Evolutionary conservation across 768 basidiomycete genomes (phyloP), one percentile per base, ranked within the genome.

Genomic region (Exidia glandulosa): DNA sequence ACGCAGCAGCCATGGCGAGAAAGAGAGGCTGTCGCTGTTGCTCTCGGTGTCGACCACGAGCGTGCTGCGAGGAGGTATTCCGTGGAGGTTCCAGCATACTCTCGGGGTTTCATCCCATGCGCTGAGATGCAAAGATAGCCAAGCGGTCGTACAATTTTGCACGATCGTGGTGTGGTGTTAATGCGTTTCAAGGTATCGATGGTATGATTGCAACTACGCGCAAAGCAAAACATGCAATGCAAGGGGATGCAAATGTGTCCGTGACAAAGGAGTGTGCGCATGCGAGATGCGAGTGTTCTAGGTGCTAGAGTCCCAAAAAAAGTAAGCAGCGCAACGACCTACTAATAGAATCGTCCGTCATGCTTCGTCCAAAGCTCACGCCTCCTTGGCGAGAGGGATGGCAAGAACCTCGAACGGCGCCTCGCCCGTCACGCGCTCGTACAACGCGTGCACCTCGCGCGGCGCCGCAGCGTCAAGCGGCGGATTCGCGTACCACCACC

Each of bases 1-100:
- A 74, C 19, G 70, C 70, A 25, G 68, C 65, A 59, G 75, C 81
- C 36, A 71, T 88, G 66, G n/a, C n/a, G n/a, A n/a, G n/a, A n/a
- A n/a, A n/a, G n/a, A n/a, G n/a, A n/a, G n/a, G n/a, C n/a, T n/a
- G n/a, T n/a, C n/a, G n/a, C n/a, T n/a, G n/a, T n/a, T n/a, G n/a
- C n/a, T n/a, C n/a, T n/a, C n/a, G n/a, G n/a, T n/a, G n/a, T n/a
- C n/a, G n/a, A n/a, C n/a, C n/a, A n/a, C n/a, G n/a, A n/a, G n/a
- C n/a, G n/a, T n/a, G n/a, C n/a, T n/a, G n/a, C n/a, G n/a, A n/a
- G n/a, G n/a, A n/a, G n/a, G n/a, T n/a, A n/a, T n/a, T n/a, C n/a
- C n/a, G n/a, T n/a, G n/a, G n/a, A n/a, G n/a, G n/a, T n/a, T n/a
- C n/a, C n/a, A n/a, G n/a, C n/a, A n/a, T n/a, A n/a, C n/a, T 60